Conservation (phyloP, 2,329 filamentous ascomycete genomes). For the Penicillium sp. region DNA sequence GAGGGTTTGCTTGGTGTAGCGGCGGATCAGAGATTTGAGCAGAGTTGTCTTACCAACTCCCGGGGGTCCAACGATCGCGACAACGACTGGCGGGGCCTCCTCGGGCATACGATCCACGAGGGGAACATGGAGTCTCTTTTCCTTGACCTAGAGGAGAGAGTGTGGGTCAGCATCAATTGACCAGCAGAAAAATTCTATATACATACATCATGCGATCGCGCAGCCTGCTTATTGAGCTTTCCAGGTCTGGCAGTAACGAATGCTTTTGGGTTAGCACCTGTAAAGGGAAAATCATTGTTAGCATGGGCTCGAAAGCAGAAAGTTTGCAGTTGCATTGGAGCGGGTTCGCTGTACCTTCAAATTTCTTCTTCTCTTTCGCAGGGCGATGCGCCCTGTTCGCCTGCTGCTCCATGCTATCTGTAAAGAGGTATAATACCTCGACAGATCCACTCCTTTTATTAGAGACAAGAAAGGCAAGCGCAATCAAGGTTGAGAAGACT, state of each 20-base stretch:
- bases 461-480: conserved; percentile 13
- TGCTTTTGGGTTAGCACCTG: conserved; percentile 81
- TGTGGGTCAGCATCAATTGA: conserved; percentile 15
- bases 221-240: conserved; percentile 67
- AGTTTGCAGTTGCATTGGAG: conserved; percentile 13
- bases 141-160: conserved; percentile 68
- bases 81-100: conserved; percentile 88
- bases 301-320: conserved; percentile 8
- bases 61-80: conserved; percentile 90
- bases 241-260: conserved; percentile 83
- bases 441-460: conserved; percentile 17
- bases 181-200: neutral
- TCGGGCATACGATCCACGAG: conserved; percentile 94
- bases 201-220: conserved; percentile 54
- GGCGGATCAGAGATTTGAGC: conserved; percentile 86
- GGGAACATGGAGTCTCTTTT: conserved; percentile 93
- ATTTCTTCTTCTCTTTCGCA: conserved; percentile 84
- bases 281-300: conserved; percentile 10
- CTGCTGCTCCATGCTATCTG: conserved; percentile 70
- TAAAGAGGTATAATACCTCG: conserved; percentile 29
- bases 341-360: conserved; percentile 50
- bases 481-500: conserved; percentile 15
- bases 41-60: conserved; percentile 91
- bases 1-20: conserved; percentile 94
- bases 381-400: conserved; percentile 80